These are phyloP conservation scores for Amaranthus hypochondriacus DNA, from an alignment of 148 eudicot genomes.

Conservation along the genomic window DNA sequence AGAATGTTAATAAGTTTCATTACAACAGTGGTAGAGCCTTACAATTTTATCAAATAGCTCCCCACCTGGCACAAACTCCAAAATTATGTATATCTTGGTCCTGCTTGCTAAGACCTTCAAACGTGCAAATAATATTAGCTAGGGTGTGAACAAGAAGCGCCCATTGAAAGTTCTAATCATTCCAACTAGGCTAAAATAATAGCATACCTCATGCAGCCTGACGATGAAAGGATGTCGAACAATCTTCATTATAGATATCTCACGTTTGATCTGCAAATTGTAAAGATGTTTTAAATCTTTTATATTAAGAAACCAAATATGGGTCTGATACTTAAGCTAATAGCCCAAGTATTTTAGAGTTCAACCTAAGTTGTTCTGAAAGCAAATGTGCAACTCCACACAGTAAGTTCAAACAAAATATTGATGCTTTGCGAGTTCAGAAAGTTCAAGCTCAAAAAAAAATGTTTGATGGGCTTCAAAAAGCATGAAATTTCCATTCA, in stretches of 20 bases:
- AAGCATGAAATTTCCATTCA: too few relatives aligned
- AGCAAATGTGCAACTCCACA: background rate
- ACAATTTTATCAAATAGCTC: constrained; percentile 95
- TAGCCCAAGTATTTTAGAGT: background rate
- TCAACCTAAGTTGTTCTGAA: background rate
- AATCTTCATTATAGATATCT: constrained; percentile 97
- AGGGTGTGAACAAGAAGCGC: background rate
- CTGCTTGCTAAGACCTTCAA: constrained; percentile 83
- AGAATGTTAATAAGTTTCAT: background rate
- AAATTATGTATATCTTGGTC: constrained; percentile 77
- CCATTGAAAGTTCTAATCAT: constrained; percentile 1
- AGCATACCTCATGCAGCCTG: constrained; percentile 71
- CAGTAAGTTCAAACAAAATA: background rate
- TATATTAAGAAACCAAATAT: background rate
- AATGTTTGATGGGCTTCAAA: too few relatives aligned
- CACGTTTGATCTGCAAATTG: constrained; percentile 76
- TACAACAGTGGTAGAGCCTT: constrained; percentile 33
- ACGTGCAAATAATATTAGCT: constrained; percentile 12
- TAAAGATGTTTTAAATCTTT: constrained; percentile 9
- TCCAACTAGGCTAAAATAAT: background rate
- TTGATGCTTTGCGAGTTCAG: too few relatives aligned
- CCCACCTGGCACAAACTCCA: constrained; percentile 94
- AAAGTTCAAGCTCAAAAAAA: too few relatives aligned
- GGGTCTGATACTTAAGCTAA: background rate
- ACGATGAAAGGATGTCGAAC: constrained; percentile 92